A percentile compares a stretch with the other conserved stretches of the same genome.
Conservation (phyloP, 495 filamentous ascomycete species). For the Thermochaetoides thermophila region DNA sequence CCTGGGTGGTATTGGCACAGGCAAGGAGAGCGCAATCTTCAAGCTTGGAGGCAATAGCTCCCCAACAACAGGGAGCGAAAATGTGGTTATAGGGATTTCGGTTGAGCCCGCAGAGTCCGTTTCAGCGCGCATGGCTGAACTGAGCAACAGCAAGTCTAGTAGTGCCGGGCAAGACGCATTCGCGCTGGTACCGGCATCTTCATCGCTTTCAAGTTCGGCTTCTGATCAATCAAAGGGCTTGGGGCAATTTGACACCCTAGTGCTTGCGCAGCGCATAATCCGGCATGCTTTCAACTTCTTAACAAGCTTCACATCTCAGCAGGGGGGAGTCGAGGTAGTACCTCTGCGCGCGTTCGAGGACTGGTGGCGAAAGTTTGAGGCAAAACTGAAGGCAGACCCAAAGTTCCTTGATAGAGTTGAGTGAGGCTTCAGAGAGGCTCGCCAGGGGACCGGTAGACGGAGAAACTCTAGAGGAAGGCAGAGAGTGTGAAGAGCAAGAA, state of each 20-base stretch:
- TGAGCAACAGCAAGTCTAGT: constrained; percentile 28
- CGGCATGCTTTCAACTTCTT: constrained; percentile 96
- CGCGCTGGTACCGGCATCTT: constrained; percentile 9
- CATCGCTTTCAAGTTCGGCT: too few species aligned
- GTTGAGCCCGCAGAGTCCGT: constrained; percentile 64
- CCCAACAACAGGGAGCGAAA: constrained; percentile 4
- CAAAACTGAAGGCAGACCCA: constrained; percentile 70
- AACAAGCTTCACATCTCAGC: constrained; percentile 59
- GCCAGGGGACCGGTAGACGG: too few species aligned
- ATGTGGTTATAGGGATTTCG: constrained; percentile 61
- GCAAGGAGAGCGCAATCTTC: constrained; percentile 84
- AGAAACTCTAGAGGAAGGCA: too few species aligned
- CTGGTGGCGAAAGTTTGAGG: constrained; percentile 98
- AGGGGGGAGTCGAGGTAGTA: constrained; percentile 57
- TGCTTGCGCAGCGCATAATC: constrained; percentile 84
- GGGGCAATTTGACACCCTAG: constrained; percentile 42
- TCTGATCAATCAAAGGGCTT: too few species aligned
- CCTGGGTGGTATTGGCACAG: constrained; percentile 73
- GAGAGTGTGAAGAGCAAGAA: too few species aligned
- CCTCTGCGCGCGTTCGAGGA: constrained; percentile 83
- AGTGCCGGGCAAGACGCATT: constrained; percentile 12
- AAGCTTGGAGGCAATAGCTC: constrained; percentile 34
- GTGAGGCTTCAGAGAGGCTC: too few species aligned
- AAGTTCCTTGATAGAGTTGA: constrained; percentile 72
- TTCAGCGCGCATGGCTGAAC: constrained; percentile 45